Percentiles rank a stretch among this genome's conserved stretches.
These are phyloP conservation scores for Lasiodiplodia hormozganensis DNA, from an alignment of 2,329 filamentous ascomycete genomes.

Conservation along the genomic window DNA sequence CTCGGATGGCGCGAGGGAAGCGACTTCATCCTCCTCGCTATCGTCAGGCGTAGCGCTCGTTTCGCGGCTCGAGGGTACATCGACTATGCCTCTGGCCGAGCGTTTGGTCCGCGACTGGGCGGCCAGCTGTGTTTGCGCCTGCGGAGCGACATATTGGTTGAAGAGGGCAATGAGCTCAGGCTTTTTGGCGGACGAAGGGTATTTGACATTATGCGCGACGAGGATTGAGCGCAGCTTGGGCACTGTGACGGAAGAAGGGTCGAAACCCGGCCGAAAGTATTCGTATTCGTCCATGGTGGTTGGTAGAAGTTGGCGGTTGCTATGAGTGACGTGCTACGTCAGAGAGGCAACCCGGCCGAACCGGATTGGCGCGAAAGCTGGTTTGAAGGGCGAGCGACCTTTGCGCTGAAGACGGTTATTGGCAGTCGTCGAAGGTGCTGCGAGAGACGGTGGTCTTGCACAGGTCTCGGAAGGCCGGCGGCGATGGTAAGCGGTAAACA, in stretches of 20 bases:
- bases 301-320: conserved; percentile 15
- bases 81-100: conserved; percentile 82
- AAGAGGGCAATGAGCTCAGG: conserved; percentile 85
- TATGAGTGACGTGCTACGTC: conserved; percentile 25
- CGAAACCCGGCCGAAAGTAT: conserved; percentile 87
- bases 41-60: conserved; percentile 66
- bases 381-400: background rate
- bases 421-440: background rate
- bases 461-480: background rate
- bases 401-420: background rate
- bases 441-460: conserved; percentile 14
- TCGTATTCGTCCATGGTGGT: conserved; percentile 55
- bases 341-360: conserved; percentile 13
- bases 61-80: conserved; percentile 70
- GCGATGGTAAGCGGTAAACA: conserved; percentile 21
- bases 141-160: conserved; percentile 76
- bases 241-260: conserved; percentile 82
- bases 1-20: conserved; percentile 13
- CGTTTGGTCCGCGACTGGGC: conserved; percentile 81
- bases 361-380: background rate
- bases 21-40: conserved; percentile 52
- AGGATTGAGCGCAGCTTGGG: conserved; percentile 90
- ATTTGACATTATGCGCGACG: conserved; percentile 84
- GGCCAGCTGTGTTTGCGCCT: conserved; percentile 77
- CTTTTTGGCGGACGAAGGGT: conserved; percentile 92